Evolutionary conservation across 1,139 yeast genomes (phyloP).

Genomic region (Eremothecium gossypii): DNA sequence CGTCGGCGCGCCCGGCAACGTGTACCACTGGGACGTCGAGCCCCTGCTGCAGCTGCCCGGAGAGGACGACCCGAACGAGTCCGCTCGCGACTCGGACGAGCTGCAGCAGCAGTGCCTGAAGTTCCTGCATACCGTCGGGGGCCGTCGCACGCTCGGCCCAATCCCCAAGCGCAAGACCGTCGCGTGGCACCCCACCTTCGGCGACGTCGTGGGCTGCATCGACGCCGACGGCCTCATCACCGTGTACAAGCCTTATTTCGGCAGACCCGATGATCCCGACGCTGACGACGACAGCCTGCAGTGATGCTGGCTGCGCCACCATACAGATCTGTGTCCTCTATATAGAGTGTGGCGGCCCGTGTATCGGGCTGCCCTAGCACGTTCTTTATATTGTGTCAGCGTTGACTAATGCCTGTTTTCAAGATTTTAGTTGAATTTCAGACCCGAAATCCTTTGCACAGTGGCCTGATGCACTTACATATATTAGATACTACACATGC

Average conservation of each 20-base stretch:
- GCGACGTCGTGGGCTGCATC: slow-evolving; percentile 22
- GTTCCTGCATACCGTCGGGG: slow-evolving; percentile 29
- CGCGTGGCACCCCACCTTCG: slow-evolving; percentile 21
- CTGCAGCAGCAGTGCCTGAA: slow-evolving; percentile 24
- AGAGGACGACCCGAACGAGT: slow-evolving; percentile 18
- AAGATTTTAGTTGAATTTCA: no score
- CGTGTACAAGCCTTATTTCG: slow-evolving; percentile 26
- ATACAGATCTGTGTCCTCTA: no score
- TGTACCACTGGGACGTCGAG: slow-evolving; percentile 29
- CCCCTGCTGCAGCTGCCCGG: slow-evolving; percentile 20
- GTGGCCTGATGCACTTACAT: no score
- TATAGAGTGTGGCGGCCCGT: no score
- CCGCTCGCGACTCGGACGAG: slow-evolving; percentile 15
- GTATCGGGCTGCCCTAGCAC: no score
- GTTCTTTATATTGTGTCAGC: no score
- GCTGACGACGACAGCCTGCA: slow-evolving; percentile 1
- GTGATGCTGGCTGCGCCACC: no score
- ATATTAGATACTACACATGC: no score
- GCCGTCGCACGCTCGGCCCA: slow-evolving; percentile 17
- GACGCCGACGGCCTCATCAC: slow-evolving; percentile 26
- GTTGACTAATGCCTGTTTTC: no score
- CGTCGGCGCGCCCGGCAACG: slow-evolving; percentile 27
- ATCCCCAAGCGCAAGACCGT: slow-evolving; percentile 19
- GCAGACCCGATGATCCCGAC: slow-evolving; percentile 16
- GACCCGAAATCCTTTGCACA: no score